Evolutionary conservation across 805 yeast genomes (phyloP), one percentile per base, ranked within the genome.

Genomic region (Spathaspora arborariae): DNA sequence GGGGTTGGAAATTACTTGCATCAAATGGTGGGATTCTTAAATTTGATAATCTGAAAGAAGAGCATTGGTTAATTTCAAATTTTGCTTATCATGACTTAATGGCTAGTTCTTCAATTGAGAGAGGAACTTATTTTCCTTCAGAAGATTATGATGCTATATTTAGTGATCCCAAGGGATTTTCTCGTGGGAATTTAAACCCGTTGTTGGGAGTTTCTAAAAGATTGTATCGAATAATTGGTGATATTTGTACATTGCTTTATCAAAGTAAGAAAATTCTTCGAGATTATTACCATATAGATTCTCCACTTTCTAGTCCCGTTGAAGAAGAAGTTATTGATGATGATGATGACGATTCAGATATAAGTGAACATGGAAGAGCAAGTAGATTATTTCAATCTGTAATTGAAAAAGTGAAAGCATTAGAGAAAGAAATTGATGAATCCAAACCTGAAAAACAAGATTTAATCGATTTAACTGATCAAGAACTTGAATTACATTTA

Each of bases 61-160:
- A 82, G 52, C 80, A 83, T 51, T 87, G 91, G 85, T 68, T 87
- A 44, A 79, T 85, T 18, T 80, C 88, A 7, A 86, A 83, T 62
- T 88, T 84, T 64, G 88, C 89, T 1, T 88, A 87, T 59, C 94
- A 87, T 60, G 95, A 87, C 59, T 75, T 88, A 26, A 70, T 85
- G 51, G 80, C 91, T 1, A 76, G 83, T 41, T 77, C 85, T 9
- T 72, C 78, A 1, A 70, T 76, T 45, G 79, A 80, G 35, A 65
- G 87, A 39, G 84, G 84, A 1, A 76, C 88, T 1, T 82, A 84
- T 53, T 85, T 88, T 59, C 76, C 84, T 0, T 66, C 80, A 19
- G 69, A 72, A 18, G 83, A 81, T 39, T 86, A 86, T 62, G 79
- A 81, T 36, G 63, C 68, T 19, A 71, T 82, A 48, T 73, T 84